These are phyloP conservation scores for Fusarium cicatricum DNA, from an alignment of 2,329 filamentous ascomycete species.

Conservation along the genomic window DNA sequence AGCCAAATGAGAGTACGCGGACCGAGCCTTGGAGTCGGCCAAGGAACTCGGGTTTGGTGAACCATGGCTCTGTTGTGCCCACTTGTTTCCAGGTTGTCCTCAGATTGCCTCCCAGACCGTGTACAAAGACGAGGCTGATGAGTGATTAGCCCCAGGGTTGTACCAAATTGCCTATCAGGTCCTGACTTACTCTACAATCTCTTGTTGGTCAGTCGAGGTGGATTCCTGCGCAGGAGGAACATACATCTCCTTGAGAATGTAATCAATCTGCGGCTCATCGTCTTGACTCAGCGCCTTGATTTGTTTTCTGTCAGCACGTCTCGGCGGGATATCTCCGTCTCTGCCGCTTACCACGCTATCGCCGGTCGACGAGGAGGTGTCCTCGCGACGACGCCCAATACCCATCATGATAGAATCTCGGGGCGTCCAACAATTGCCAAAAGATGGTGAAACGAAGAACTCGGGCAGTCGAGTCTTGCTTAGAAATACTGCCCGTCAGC, in stretches of 20 bases:
- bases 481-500: background rate
- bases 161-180: background rate
- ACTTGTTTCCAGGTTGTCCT: conserved; percentile 25
- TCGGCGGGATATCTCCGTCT: background rate
- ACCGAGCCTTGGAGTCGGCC: conserved; percentile 18
- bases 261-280: conserved; percentile 20
- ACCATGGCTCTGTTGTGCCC: conserved; percentile 27
- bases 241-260: conserved; percentile 34
- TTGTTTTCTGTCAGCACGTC: background rate
- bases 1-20: conserved; percentile 31
- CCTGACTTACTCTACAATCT: conserved; percentile 28
- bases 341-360: background rate
- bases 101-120: conserved; percentile 29
- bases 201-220: conserved; percentile 1
- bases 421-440: background rate
- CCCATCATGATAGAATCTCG: background rate
- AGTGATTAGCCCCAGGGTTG: background rate
- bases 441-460: background rate
- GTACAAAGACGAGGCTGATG: conserved; percentile 24
- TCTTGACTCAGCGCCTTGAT: conserved; percentile 10
- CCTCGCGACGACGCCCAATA: conserved; percentile 8
- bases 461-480: background rate
- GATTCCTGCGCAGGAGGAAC: conserved; percentile 1
- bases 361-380: background rate
- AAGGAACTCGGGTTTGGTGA: conserved; percentile 26